Evolutionary conservation across 2,329 filamentous ascomycete species (phyloP).

Genomic region (Diplodia mutila): DNA sequence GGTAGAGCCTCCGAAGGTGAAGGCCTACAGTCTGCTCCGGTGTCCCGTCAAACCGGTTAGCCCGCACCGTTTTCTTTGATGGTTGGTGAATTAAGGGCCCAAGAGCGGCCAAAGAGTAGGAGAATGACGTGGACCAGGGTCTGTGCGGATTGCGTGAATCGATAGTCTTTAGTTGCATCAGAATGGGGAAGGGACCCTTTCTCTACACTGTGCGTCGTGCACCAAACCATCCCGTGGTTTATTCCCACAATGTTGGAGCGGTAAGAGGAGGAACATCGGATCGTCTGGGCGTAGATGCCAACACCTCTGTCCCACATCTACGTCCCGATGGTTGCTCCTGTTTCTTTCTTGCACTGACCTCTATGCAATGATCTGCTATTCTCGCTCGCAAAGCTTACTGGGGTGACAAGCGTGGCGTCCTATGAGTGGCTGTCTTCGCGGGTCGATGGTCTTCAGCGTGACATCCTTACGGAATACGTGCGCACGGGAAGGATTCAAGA

Average conservation of each 20-base stretch:
- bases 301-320: neutral
- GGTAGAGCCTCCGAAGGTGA: neutral
- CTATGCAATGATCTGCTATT: neutral
- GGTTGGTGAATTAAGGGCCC: neutral
- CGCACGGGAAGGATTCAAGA: neutral
- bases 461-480: neutral
- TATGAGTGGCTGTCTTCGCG: too few relatives aligned
- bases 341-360: neutral
- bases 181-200: slow-evolving; percentile 8
- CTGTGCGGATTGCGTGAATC: neutral
- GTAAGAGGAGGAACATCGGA: neutral
- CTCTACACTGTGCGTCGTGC: neutral
- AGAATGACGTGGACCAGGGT: neutral
- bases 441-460: too few relatives aligned
- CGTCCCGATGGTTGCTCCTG: neutral
- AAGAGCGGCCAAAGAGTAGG: neutral
- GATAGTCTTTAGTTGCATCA: neutral
- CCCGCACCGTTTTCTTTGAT: neutral
- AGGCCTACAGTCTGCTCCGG: neutral
- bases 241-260: neutral
- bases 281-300: neutral
- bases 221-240: neutral
- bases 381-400: neutral
- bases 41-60: neutral
- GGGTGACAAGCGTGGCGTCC: neutral